Percentiles rank a stretch among this genome's conserved stretches.
These are phyloP conservation scores for Podospora fimiseda DNA, from an alignment of 495 filamentous ascomycete genomes.

Conservation along the genomic window DNA sequence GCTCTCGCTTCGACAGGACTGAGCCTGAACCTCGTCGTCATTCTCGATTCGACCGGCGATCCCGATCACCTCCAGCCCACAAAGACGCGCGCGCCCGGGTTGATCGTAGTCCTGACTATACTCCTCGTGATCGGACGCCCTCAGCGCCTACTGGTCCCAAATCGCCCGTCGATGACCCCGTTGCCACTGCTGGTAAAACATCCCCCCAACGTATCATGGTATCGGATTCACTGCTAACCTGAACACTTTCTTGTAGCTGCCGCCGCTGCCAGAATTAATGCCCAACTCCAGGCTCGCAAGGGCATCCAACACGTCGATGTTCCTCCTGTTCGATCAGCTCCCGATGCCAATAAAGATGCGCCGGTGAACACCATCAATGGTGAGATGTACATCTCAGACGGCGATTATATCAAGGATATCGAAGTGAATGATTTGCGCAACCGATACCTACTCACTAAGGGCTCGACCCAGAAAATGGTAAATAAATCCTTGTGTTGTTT, in stretches of 20 bases:
- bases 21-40: slow-evolving; percentile 66
- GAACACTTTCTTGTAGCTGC: slow-evolving; percentile 52
- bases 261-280: slow-evolving; percentile 90
- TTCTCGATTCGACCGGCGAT: slow-evolving; percentile 79
- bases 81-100: slow-evolving; percentile 64
- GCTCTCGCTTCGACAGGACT: slow-evolving; percentile 87
- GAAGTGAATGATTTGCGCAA: slow-evolving; percentile 98
- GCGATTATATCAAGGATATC: slow-evolving; percentile 96
- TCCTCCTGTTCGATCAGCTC: slow-evolving; percentile 66
- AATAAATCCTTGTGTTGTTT: slow-evolving; percentile 58
- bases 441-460: slow-evolving; percentile 95
- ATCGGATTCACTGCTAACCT: slow-evolving; percentile 14
- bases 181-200: slow-evolving; percentile 74
- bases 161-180: slow-evolving; percentile 58
- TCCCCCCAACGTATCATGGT: not conserved
- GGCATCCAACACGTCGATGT: slow-evolving; percentile 92
- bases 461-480: slow-evolving; percentile 99
- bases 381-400: slow-evolving; percentile 89
- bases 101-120: slow-evolving; percentile 71
- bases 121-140: slow-evolving; percentile 35
- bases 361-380: slow-evolving; percentile 53
- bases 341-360: slow-evolving; percentile 19
- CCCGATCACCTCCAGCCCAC: slow-evolving; percentile 68
- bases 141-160: slow-evolving; percentile 39
- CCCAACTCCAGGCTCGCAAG: slow-evolving; percentile 84